Evolutionary conservation across 2,329 filamentous ascomycete species (phyloP).

Genomic region (Diplodia scrobiculata): DNA sequence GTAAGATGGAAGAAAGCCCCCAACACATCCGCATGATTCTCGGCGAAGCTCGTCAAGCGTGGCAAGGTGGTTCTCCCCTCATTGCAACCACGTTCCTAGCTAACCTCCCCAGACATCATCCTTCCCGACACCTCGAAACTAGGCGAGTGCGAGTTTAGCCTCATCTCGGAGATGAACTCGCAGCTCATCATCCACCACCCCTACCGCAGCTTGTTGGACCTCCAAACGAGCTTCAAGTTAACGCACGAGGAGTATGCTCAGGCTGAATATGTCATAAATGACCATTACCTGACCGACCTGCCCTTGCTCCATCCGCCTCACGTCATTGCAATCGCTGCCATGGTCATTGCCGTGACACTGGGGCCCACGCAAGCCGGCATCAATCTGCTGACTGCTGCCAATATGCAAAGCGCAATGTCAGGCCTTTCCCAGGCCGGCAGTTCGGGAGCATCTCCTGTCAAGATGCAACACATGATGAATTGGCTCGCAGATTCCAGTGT

Average conservation of each 20-base stretch:
- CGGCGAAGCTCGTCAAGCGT: slow-evolving; percentile 79
- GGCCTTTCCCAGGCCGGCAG: slow-evolving; percentile 37
- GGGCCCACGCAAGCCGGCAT: slow-evolving; percentile 62
- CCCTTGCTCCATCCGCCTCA: slow-evolving; percentile 84
- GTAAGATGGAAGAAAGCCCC: slow-evolving; percentile 96
- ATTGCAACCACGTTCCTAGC: slow-evolving; percentile 29
- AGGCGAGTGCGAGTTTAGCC: slow-evolving; percentile 89
- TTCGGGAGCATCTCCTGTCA: slow-evolving; percentile 49
- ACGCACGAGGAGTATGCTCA: slow-evolving; percentile 76
- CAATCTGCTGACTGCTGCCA: slow-evolving; percentile 48
- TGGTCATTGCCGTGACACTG: slow-evolving; percentile 80
- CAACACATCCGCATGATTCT: slow-evolving; percentile 93
- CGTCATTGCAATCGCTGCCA: slow-evolving; percentile 80
- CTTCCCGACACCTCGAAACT: slow-evolving; percentile 75
- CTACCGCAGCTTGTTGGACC: slow-evolving; percentile 74
- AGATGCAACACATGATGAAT: slow-evolving; percentile 68
- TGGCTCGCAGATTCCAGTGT: slow-evolving; percentile 87
- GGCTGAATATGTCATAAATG: slow-evolving; percentile 83
- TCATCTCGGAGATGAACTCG: slow-evolving; percentile 88
- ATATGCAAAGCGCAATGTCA: slow-evolving; percentile 43
- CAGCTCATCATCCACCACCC: slow-evolving; percentile 90
- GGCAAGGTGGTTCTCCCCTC: slow-evolving; percentile 48
- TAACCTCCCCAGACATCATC: slow-evolving; percentile 60
- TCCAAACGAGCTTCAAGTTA: slow-evolving; percentile 70
- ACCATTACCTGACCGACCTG: slow-evolving; percentile 90